Evolutionary conservation across 2,329 filamentous ascomycete genomes (phyloP).

Genomic region (Aspergillus persii): DNA sequence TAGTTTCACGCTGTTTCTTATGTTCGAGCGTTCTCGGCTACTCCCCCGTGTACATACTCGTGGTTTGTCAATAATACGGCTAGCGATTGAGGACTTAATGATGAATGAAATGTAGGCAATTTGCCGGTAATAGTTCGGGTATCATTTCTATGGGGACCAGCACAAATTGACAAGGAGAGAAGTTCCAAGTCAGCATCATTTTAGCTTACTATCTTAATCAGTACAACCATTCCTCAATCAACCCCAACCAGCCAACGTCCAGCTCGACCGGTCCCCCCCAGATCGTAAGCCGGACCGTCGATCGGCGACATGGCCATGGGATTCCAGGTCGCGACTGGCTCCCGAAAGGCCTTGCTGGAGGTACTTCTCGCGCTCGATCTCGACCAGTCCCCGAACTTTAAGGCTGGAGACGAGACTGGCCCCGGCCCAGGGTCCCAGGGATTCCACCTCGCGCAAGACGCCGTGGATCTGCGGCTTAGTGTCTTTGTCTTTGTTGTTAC

Average conservation of each 20-base stretch:
- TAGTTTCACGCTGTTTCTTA: background rate
- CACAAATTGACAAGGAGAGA: background rate
- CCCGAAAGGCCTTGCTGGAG: slow-evolving; percentile 50
- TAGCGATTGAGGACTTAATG: background rate
- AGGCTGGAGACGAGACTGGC: slow-evolving; percentile 60
- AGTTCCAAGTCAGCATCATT: too few relatives aligned
- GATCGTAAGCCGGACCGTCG: slow-evolving; percentile 40
- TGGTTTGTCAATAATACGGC: background rate
- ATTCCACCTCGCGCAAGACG: slow-evolving; percentile 55
- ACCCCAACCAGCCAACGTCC: slow-evolving; percentile 49
- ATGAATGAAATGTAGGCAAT: background rate
- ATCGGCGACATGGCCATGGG: slow-evolving; percentile 32
- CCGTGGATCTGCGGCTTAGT: slow-evolving; percentile 35
- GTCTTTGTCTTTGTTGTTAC: slow-evolving; percentile 35
- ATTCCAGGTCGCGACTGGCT: slow-evolving; percentile 44
- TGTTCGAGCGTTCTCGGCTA: background rate
- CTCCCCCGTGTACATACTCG: background rate
- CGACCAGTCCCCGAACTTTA: slow-evolving; percentile 59
- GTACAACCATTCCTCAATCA: slow-evolving; percentile 18
- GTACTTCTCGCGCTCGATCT: slow-evolving; percentile 64
- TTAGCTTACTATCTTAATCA: too few relatives aligned
- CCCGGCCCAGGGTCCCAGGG: slow-evolving; percentile 63
- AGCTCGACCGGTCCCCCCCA: slow-evolving; percentile 47
- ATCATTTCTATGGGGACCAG: background rate
- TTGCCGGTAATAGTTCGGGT: background rate